Evolutionary conservation across 2,329 filamentous ascomycete genomes (phyloP).

Genomic region (Myriosclerotinia curreyana): DNA sequence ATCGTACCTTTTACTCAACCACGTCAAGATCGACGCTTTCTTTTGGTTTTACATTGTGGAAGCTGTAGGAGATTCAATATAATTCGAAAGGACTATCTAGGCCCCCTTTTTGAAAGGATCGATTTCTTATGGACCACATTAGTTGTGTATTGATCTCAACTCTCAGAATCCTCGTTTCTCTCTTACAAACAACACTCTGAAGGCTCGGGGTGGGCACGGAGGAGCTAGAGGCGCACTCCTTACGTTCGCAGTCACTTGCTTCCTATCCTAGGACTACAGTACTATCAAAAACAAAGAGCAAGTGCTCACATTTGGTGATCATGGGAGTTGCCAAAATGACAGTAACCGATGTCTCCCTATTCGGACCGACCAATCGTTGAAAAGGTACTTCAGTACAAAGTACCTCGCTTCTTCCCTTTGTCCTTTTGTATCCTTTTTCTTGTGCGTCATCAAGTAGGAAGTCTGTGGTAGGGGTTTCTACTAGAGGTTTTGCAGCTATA

Average conservation of each 20-base stretch:
- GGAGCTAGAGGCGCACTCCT: not conserved
- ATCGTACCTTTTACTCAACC: not conserved
- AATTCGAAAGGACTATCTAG: not conserved
- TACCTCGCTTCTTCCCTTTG: not conserved
- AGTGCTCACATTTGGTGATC: slow-evolving; percentile 15
- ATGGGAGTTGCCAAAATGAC: slow-evolving; percentile 8
- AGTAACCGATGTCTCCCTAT: slow-evolving; percentile 12
- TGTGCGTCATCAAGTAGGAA: not conserved
- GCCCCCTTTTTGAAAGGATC: not conserved
- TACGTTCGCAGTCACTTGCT: not conserved
- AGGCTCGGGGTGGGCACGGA: too few species aligned
- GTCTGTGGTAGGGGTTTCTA: not conserved
- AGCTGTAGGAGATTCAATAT: not conserved
- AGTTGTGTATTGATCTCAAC: too few species aligned
- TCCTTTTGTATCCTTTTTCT: not conserved
- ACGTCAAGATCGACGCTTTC: not conserved
- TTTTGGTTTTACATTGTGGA: not conserved
- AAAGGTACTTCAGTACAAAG: not conserved
- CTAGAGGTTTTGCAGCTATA: not conserved
- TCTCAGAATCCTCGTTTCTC: too few species aligned
- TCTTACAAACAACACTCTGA: not conserved
- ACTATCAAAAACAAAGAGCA: slow-evolving; percentile 10
- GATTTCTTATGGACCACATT: too few species aligned
- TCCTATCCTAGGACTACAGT: not conserved
- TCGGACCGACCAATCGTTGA: slow-evolving; percentile 8